Percentiles rank a stretch among this genome's conserved stretches.
Evolutionary conservation across 2,329 filamentous ascomycete species (phyloP).

Genomic region (Pseudocercospora ulei): DNA sequence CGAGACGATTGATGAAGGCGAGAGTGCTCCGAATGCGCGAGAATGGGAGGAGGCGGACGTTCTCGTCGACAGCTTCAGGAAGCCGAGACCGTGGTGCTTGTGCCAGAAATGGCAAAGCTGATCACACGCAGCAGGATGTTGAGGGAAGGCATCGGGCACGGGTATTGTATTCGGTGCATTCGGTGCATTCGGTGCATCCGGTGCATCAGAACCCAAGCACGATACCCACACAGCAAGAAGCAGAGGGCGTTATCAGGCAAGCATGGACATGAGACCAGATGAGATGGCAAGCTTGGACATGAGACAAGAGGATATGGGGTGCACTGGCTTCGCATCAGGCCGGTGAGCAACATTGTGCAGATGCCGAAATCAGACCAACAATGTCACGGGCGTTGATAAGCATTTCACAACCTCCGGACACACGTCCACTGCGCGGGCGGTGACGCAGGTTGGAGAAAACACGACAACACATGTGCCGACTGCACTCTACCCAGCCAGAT

Average conservation of each 20-base stretch:
- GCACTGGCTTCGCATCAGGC: no score
- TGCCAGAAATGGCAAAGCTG: slow-evolving; percentile 5
- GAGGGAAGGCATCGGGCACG: background rate
- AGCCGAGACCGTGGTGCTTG: slow-evolving; percentile 1
- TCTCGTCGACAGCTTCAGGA: background rate
- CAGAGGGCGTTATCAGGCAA: no score
- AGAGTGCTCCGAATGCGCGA: background rate
- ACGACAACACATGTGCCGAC: background rate
- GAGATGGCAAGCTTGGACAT: no score
- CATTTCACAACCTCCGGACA: no score
- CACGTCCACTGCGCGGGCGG: slow-evolving; percentile 1
- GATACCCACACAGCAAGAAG: no score
- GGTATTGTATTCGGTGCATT: background rate
- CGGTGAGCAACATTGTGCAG: no score
- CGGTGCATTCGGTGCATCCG: background rate
- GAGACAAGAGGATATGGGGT: no score
- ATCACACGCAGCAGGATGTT: background rate
- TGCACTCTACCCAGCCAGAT: slow-evolving; percentile 2
- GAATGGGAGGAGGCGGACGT: slow-evolving; percentile 1
- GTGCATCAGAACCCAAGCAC: no score
- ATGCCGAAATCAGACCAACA: no score
- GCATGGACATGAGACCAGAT: no score
- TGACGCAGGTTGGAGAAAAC: slow-evolving; percentile 1
- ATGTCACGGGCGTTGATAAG: no score
- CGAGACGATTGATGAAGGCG: background rate